Base-by-base conservation (phyloP, 805 yeast genomes). In the Wickerhamomyces kurtzmanii region DNA sequence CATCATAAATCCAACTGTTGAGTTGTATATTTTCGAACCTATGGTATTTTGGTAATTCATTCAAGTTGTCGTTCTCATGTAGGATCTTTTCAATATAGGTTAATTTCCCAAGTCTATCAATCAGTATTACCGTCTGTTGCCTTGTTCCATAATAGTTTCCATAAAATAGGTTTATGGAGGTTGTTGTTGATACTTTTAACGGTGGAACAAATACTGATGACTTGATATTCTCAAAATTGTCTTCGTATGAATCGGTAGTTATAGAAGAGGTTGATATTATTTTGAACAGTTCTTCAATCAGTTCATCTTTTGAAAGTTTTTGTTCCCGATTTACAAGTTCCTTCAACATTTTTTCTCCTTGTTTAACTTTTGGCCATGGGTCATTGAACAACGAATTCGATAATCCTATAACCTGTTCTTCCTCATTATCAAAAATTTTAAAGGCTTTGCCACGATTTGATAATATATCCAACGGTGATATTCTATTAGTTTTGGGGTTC, bases 101-200 rank as follows among this genome's bases (percentile, higher is more conserved):
- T 13, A 80, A 53, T 20, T 54, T 31, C 42, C 82, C 62, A 22
- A 43, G 32, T 21, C 60, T 64, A 43, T 70, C 72, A 8, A 81
- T 62, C 14, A 83, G 40, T 4, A 85, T 62, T 2, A 85, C 68
- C 0, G 94, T 84, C 49, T 86, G 95, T 0, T 95, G 82, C 30
- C 96, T 57, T 0, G 96, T 86, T 1, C 96, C 96, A 46, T 85
- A 87, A 42, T 61, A 74, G 14, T 59, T 51, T 0, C 85, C 84
- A 11, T 61, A 53, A n/a, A 51, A 40, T 12, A 37, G 33, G 4
- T 56, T 49, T 6, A 43, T 24, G 18, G 39, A 42, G 12, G 56
- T 48, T 23, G 51, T 40, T n/a, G 39, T 43, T 8, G 46, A 36
- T 5, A 55, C 47, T 26, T 47, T 47, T 22, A 81, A 43, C 0